These are phyloP conservation scores for Thelonectria rubi DNA, from an alignment of 2,329 filamentous ascomycete genomes.

Conservation along the genomic window DNA sequence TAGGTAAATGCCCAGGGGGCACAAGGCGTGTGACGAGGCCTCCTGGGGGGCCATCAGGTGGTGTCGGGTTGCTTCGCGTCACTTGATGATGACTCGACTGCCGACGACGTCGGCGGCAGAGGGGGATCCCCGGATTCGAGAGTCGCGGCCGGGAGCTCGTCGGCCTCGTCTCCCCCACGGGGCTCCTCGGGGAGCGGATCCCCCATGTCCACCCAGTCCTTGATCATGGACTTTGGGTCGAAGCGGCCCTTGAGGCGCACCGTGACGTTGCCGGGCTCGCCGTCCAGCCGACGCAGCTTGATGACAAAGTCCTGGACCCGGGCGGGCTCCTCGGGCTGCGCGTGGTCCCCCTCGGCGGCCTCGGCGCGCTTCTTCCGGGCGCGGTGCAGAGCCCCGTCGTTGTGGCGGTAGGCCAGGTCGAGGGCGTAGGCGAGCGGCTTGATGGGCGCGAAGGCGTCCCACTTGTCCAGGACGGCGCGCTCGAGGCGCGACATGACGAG, in stretches of 20 bases:
- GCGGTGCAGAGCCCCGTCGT: constrained; percentile 40
- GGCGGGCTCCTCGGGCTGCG: not conserved
- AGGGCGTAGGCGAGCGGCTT: constrained; percentile 42
- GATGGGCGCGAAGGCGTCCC: constrained; percentile 42
- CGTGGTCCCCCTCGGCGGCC: too few species aligned
- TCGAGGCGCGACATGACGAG: constrained; percentile 43
- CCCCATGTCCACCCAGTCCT: constrained; percentile 25
- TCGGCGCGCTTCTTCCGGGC: too few species aligned
- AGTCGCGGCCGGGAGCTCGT: not conserved
- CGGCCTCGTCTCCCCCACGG: not conserved
- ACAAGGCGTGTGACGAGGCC: constrained; percentile 4
- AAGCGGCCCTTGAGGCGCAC: constrained; percentile 39
- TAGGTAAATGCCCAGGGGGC: constrained; percentile 5
- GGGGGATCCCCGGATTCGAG: not conserved
- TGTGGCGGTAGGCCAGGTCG: constrained; percentile 38
- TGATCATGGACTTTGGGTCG: constrained; percentile 33
- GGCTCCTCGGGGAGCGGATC: not conserved
- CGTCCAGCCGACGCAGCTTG: constrained; percentile 36
- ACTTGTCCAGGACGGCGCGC: constrained; percentile 43
- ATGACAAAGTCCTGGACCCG: constrained; percentile 28
- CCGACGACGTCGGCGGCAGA: not conserved
- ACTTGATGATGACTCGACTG: not conserved
- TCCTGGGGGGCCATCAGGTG: not conserved
- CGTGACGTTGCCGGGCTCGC: constrained; percentile 30
- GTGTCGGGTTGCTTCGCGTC: not conserved